These are phyloP conservation scores for Hemisphaericaspora lyxosophila DNA, from an alignment of 1,139 yeast species.

Conservation along the genomic window DNA sequence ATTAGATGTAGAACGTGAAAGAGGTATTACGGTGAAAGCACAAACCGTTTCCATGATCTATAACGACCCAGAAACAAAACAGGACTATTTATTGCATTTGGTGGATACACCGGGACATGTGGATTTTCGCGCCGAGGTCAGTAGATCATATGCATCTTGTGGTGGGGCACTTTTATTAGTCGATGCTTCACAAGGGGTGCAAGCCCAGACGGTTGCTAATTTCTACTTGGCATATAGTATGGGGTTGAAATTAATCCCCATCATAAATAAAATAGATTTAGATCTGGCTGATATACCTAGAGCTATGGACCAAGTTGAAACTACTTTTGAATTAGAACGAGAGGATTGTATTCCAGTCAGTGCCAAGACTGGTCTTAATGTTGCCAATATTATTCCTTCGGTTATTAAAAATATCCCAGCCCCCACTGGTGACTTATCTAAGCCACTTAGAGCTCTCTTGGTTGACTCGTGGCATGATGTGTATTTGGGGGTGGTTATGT, in stretches of 20 bases:
- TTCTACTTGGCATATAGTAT: constrained; percentile 85
- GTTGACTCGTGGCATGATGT: constrained; percentile 98
- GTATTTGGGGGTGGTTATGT: constrained; percentile 87
- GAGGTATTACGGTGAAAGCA: constrained; percentile 96
- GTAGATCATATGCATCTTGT: constrained; percentile 92
- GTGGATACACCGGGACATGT: constrained; percentile 99
- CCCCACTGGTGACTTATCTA: constrained; percentile 54
- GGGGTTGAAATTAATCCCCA: constrained; percentile 80
- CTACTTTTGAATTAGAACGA: constrained; percentile 74
- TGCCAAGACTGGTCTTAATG: constrained; percentile 87
- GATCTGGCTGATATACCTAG: constrained; percentile 83
- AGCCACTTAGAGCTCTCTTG: constrained; percentile 72
- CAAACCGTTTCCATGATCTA: constrained; percentile 95
- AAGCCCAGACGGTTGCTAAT: constrained; percentile 97
- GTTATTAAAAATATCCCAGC: constrained; percentile 75
- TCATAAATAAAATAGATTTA: constrained; percentile 87
- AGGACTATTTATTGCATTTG: constrained; percentile 80
- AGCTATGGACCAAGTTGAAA: constrained; percentile 80
- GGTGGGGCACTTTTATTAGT: constrained; percentile 90
- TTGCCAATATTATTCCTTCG: constrained; percentile 72
- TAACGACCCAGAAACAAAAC: constrained; percentile 51
- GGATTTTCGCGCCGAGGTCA: constrained; percentile 91
- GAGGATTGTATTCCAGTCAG: constrained; percentile 83
- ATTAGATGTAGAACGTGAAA: constrained; percentile 88
- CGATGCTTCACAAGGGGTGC: constrained; percentile 96